phyloP scores from a whole-genome alignment of 768 basidiomycete genomes.

The Termitomyces titanicus region DNA sequence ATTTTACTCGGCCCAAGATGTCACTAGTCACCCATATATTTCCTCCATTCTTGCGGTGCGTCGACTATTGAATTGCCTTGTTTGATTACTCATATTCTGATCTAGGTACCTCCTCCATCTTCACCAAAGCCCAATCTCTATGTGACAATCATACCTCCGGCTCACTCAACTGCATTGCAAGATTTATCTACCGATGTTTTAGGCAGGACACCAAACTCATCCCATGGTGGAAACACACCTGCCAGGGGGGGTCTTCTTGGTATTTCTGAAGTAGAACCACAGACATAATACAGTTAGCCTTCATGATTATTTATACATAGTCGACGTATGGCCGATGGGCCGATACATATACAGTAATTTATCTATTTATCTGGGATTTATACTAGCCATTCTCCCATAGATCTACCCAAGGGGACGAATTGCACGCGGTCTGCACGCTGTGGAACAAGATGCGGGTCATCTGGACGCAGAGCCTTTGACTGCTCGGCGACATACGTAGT shows the following conservation, averaged over 20 bases:
- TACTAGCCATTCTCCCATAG: conserved; percentile 1
- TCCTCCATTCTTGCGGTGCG: conserved; percentile 47
- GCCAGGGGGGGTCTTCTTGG: conserved; percentile 26
- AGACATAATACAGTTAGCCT: background rate
- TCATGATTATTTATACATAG: background rate
- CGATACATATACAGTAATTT: background rate
- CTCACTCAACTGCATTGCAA: conserved; percentile 15
- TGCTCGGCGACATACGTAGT: background rate
- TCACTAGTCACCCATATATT: conserved; percentile 44
- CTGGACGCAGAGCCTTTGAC: background rate
- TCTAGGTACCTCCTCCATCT: conserved; percentile 49
- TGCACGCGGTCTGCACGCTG: background rate
- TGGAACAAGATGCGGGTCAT: background rate
- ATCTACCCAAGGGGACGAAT: background rate
- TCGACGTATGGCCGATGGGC: too few relatives aligned
- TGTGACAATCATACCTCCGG: conserved; percentile 3
- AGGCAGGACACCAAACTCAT: conserved; percentile 56
- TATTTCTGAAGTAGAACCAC: conserved; percentile 6
- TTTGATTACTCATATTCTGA: background rate
- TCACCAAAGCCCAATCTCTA: conserved; percentile 23
- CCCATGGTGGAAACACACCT: conserved; percentile 57
- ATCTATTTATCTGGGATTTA: background rate
- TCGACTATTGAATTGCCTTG: conserved; percentile 10
- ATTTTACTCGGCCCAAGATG: conserved; percentile 67
- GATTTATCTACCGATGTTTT: conserved; percentile 22